Percentiles rank a stretch among this genome's conserved stretches.
Evolutionary conservation across 2,329 filamentous ascomycete species (phyloP).

Genomic region (Penicillium sumatraense): DNA sequence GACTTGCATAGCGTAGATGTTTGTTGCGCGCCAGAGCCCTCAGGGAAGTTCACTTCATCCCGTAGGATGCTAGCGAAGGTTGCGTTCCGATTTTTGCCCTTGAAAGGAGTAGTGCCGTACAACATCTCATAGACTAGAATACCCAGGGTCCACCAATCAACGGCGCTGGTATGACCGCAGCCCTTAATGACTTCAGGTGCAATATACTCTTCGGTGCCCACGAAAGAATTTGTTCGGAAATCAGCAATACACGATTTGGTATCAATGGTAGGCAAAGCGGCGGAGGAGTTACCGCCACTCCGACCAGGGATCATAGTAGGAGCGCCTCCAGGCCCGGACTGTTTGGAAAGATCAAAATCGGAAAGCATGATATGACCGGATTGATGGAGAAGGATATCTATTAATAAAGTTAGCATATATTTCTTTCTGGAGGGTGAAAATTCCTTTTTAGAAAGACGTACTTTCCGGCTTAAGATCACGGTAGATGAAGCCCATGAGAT

Average conservation of each 20-base stretch:
- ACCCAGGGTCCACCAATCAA: slow-evolving; percentile 98
- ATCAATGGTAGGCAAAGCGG: slow-evolving; percentile 92
- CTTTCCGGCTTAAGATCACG: slow-evolving; percentile 96
- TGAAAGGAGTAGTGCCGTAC: slow-evolving; percentile 97
- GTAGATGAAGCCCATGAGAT: slow-evolving; percentile 99
- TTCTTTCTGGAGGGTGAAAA: not conserved
- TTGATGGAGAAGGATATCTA: slow-evolving; percentile 95
- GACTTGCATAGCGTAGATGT: slow-evolving; percentile 96
- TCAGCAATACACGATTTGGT: slow-evolving; percentile 98
- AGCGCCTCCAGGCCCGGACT: slow-evolving; percentile 92
- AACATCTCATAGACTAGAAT: slow-evolving; percentile 99
- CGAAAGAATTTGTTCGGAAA: slow-evolving; percentile 97
- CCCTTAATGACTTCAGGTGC: slow-evolving; percentile 98
- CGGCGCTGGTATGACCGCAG: slow-evolving; percentile 95
- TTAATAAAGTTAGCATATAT: slow-evolving; percentile 48
- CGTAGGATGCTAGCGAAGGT: slow-evolving; percentile 97
- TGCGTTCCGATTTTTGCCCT: slow-evolving; percentile 97
- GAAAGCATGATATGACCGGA: slow-evolving; percentile 99
- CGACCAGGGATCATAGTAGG: slow-evolving; percentile 97
- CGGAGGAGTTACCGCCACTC: slow-evolving; percentile 77
- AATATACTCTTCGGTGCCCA: slow-evolving; percentile 98
- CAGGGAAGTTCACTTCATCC: slow-evolving; percentile 95
- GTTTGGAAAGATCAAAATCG: slow-evolving; percentile 97
- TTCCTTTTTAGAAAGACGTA: slow-evolving; percentile 53
- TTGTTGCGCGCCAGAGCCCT: slow-evolving; percentile 79